A percentile compares a stretch with the other conserved stretches of the same genome.
Conservation (phyloP, 2,329 filamentous ascomycete species). For the Colletotrichum acutatum region DNA sequence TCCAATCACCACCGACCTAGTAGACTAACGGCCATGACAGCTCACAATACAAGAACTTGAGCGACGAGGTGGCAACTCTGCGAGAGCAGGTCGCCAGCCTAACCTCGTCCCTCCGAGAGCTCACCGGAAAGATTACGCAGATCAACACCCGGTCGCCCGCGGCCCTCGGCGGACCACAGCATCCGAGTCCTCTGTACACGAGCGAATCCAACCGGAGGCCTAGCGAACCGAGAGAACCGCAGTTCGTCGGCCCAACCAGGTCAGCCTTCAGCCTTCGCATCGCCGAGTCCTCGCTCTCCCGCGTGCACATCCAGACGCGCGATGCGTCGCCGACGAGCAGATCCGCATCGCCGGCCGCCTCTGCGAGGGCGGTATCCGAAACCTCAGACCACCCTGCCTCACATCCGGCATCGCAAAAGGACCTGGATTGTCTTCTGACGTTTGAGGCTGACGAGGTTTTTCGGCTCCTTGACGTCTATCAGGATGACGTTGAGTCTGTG, state of each 20-base stretch:
- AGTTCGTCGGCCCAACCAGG: constrained; percentile 50
- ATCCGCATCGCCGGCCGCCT: constrained; percentile 11
- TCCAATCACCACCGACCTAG: neutral
- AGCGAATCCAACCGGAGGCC: constrained; percentile 16
- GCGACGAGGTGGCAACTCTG: constrained; percentile 43
- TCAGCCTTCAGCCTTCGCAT: constrained; percentile 49
- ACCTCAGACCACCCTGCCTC: constrained; percentile 1
- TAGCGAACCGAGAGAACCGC: constrained; percentile 44
- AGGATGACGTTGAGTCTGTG: constrained; percentile 52
- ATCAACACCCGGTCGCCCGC: constrained; percentile 15
- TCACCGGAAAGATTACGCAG: constrained; percentile 39
- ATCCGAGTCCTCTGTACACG: constrained; percentile 25
- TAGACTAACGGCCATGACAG: neutral
- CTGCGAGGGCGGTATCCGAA: constrained; percentile 39
- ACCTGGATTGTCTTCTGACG: constrained; percentile 13
- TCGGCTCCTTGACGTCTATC: constrained; percentile 48
- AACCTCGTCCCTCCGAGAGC: constrained; percentile 41
- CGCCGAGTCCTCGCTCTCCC: constrained; percentile 47
- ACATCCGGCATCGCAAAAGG: constrained; percentile 26
- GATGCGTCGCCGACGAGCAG: constrained; percentile 42
- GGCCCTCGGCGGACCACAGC: constrained; percentile 14
- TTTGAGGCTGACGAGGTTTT: constrained; percentile 40
- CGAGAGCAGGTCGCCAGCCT: constrained; percentile 45
- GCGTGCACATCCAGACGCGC: constrained; percentile 47
- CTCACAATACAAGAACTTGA: constrained; percentile 37